Evolutionary conservation across 495 filamentous ascomycete species (phyloP), one percentile per base, ranked within the genome.

Genomic region (Lasiosphaeria ovina): DNA sequence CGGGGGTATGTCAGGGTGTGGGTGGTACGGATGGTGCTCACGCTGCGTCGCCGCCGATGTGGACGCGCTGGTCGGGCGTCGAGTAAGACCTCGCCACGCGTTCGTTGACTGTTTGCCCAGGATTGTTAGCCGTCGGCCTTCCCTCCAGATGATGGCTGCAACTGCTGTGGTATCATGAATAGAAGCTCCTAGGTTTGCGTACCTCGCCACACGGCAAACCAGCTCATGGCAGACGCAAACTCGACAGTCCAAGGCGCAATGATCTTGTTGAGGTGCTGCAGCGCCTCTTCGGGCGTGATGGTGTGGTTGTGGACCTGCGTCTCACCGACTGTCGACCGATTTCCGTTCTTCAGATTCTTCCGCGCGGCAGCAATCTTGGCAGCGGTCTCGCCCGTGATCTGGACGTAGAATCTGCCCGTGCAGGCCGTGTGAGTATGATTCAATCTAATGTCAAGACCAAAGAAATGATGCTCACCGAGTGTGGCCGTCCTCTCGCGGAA

Each of bases 401-500:
- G 38, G 38, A 42, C 14, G 38, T 42, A 42, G 14, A 42, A 42
- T 42, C 38, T 42, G 38, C 14, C 38, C 38, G 14, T 42, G 14
- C 38, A 42, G 7, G 8, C 1, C 1, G 8, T 9, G 14, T 42
- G 8, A 9, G 8, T 42, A 9, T 0, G 14, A 42, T 8, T 42
- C 14, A 9, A 9, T 42, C 7, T 1, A 42, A 14, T 8, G 14
- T 42, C 38, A 42, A 9, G 38, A 42, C 14, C 7, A 42, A 14
- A 14, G 38, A 9, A 1, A 42, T 24, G 24, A 24, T 24, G 14
- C 38, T 42, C 38, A 42, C 38, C 38, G 38, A 9, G 38, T 42
- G 38, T 42, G 38, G 44, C 44, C 44, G 12, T 47, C 12, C 44
- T 47, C 44, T 11, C 44, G 44, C 44, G 44, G 44, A 47, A 47